Evolutionary conservation across 495 filamentous ascomycete genomes (phyloP).

Genomic region (Penicillium taxi): DNA sequence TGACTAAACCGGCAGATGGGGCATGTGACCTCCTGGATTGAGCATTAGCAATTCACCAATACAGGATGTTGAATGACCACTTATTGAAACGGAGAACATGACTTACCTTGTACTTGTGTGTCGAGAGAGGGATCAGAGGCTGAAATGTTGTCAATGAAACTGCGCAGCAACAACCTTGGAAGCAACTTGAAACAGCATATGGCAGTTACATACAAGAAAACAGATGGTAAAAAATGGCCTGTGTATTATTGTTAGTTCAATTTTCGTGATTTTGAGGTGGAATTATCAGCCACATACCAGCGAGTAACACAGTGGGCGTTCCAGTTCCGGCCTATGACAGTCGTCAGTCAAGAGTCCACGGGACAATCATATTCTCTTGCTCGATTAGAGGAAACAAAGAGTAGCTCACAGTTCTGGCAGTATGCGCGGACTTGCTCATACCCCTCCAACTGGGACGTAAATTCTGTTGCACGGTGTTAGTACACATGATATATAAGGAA

Average conservation of each 20-base stretch:
- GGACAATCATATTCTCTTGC: not conserved
- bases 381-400: not conserved
- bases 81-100: not conserved
- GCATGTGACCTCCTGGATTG: conserved; percentile 42
- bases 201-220: conserved; percentile 42
- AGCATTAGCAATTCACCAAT: conserved; percentile 11
- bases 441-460: conserved; percentile 44
- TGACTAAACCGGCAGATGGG: conserved; percentile 47
- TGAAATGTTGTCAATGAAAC: conserved; percentile 8
- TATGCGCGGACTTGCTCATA: conserved; percentile 48
- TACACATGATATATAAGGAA: no score
- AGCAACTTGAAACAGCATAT: not conserved
- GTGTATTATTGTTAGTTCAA: conserved; percentile 9
- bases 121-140: conserved; percentile 44
- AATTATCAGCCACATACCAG: conserved; percentile 38
- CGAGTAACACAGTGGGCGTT: conserved; percentile 44
- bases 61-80: not conserved
- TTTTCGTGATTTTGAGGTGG: not conserved
- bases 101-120: conserved; percentile 44
- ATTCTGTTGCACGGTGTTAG: conserved; percentile 30
- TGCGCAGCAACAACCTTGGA: not conserved
- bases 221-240: conserved; percentile 51
- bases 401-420: conserved; percentile 45
- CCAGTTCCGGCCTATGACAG: conserved; percentile 39
- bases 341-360: not conserved